Evolutionary conservation across 495 filamentous ascomycete genomes (phyloP).

Genomic region (Hypoxylon perforatum): DNA sequence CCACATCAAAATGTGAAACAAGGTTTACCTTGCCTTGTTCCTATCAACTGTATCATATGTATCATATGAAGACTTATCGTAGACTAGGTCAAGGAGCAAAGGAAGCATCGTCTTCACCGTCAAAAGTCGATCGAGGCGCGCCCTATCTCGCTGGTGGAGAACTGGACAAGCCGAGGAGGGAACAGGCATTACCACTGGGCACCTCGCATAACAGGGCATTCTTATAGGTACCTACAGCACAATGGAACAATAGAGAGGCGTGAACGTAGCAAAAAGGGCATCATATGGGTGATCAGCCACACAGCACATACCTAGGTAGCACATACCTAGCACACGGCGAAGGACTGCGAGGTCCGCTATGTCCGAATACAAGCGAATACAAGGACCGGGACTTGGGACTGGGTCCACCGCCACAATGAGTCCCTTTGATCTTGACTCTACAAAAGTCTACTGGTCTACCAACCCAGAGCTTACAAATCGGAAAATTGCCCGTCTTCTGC

Average conservation of each 20-base stretch:
- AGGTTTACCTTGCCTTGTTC: constrained; percentile 20
- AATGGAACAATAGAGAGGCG: constrained; percentile 16
- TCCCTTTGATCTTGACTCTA: constrained; percentile 16
- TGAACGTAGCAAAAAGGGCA: constrained; percentile 36
- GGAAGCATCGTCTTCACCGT: too few species aligned
- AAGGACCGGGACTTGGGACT: constrained; percentile 10
- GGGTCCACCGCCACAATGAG: constrained; percentile 34
- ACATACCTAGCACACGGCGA: too few species aligned
- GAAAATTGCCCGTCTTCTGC: constrained; percentile 42
- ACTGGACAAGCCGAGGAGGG: neutral
- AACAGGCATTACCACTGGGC: neutral
- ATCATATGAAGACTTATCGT: neutral
- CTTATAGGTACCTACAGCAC: neutral
- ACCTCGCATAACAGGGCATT: too few species aligned
- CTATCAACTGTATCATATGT: constrained; percentile 11
- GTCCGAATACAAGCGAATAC: constrained; percentile 34
- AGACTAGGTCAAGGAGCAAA: neutral
- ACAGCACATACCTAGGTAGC: too few species aligned
- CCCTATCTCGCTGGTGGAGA: neutral
- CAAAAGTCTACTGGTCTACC: constrained; percentile 6
- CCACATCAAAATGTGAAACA: constrained; percentile 6
- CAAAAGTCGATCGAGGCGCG: too few species aligned
- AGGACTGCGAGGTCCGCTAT: constrained; percentile 34
- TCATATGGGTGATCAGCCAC: constrained; percentile 35
- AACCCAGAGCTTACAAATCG: constrained; percentile 43